phyloP scores from a whole-genome alignment of 2,329 filamentous ascomycete species.

The Aspergillus intermedius region DNA sequence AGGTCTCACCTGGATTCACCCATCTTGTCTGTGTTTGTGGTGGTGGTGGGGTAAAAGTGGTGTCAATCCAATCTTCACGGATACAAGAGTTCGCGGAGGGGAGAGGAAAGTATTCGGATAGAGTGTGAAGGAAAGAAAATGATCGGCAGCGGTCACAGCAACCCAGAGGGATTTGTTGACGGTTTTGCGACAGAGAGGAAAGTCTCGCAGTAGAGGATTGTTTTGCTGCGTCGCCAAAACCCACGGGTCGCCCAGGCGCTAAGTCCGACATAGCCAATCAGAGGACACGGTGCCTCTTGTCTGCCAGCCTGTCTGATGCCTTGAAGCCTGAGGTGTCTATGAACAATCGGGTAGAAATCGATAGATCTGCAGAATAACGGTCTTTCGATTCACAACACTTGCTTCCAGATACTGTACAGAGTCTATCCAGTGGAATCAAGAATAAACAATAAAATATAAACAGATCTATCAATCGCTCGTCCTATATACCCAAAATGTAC shows the following conservation, averaged over 20 bases:
- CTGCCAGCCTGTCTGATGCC: not conserved
- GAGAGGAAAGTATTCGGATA: slow-evolving; percentile 2
- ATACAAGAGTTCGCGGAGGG: slow-evolving; percentile 2
- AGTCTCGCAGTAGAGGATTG: slow-evolving; percentile 2
- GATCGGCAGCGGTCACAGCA: not conserved
- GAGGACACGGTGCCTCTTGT: slow-evolving; percentile 1
- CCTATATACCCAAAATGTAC: not conserved
- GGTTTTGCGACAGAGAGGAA: slow-evolving; percentile 6
- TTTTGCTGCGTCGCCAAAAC: slow-evolving; percentile 22
- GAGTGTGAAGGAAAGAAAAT: slow-evolving; percentile 7
- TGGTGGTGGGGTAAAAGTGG: slow-evolving; percentile 28
- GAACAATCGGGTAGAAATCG: not conserved
- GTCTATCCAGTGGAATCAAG: not conserved
- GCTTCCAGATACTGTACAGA: not conserved
- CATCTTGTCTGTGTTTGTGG: slow-evolving; percentile 36
- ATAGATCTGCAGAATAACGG: not conserved
- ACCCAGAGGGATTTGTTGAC: slow-evolving; percentile 16
- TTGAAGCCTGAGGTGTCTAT: slow-evolving; percentile 1
- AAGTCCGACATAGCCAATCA: slow-evolving; percentile 15
- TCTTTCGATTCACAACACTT: too few species aligned
- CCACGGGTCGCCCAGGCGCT: slow-evolving; percentile 18
- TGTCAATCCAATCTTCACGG: slow-evolving; percentile 5
- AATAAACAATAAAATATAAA: not conserved
- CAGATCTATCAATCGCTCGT: not conserved
- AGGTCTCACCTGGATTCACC: slow-evolving; percentile 56